Base-by-base conservation (phyloP, 106 monocot species). In the Dioscorea alata region DNA sequence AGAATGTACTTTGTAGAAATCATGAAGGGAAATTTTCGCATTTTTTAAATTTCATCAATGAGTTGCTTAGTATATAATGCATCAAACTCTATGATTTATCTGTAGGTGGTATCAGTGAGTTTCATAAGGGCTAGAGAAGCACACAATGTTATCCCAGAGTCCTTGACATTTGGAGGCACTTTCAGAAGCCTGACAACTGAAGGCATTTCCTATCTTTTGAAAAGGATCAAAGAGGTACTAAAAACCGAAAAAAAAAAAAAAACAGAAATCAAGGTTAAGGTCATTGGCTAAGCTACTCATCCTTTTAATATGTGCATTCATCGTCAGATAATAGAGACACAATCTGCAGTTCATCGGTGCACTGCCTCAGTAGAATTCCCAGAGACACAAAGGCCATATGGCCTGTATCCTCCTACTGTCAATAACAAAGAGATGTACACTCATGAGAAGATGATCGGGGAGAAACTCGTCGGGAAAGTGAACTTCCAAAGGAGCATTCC, bases 81-180 rank as follows among this genome's bases (percentile, higher is more conserved):
- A 3, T 42, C 42, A 42, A 42, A 6, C 8, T 61, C 68, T n/a
- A n/a, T n/a, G n/a, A n/a, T n/a, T n/a, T n/a, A n/a, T n/a, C n/a
- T n/a, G 17, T 59, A 94, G 90, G 90, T 90, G 23, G 77, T 94
- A 16, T 81, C 90, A 31, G 71, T 94, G 50, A 72, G 65, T 4
- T 82, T 66, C 28, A 69, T 93, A 23, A 75, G 66, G 31, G 93
- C 64, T 64, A 89, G 93, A 23, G 84, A 83, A 33, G 81, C 92
- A 50, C 31, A 52, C 63, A 85, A 92, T 72, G 84, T 82, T 6
- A 79, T 93, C 25, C 89, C 88, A 12, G 79, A 85, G n/a, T 74
- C 83, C 31, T 80, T 76, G 22, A 80, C 78, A 14, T 79, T 94
- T 74, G 90, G 90, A 63, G 94, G 94, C 66, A 90, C 90, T 24